Evolutionary conservation across 306 rosid species (phyloP), one percentile per base, ranked within the genome.

Genomic region (Benincasa hispida): DNA sequence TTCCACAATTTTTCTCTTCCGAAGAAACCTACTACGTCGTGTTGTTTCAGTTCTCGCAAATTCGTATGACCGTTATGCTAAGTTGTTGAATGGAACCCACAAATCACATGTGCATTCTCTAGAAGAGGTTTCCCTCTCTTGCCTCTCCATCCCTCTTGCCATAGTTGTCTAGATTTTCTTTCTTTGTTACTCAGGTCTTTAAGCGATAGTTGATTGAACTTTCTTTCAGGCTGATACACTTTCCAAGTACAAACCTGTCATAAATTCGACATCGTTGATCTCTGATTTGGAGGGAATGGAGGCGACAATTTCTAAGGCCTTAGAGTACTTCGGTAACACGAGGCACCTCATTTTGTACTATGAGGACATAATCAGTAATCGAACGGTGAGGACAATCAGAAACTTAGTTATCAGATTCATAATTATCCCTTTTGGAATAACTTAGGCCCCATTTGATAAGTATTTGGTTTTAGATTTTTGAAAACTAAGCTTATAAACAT

Each of bases 61-160:
- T 88, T 91, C 98, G 14, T 94, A 89, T 78, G 98, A 94, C 66
- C 91, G 96, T 55, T 74, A 86, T 67, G 98, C 98, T 25, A 94
- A 91, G 89, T 86, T 90, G 76, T 86, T 94, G 89, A 91, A 94
- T 69, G 98, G 96, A 82, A 90, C 95, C 75, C 98, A 94, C 78
- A 94, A 94, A 82, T 82, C 98, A 59, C 98, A 91, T 72, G 98
- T 94, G 42, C 98, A 91, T 88, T 84, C 97, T 14, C 81, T 77
- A 48, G 85, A 91, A 87, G 98, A 94, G 96, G 96, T 89, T 14
- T 75, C 74, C 83, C 72, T 66, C 68, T 73, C 78, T 78, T 60
- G 77, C 73, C 61, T 55, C 60, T 63, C 60, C 6, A 5, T 50
- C 55, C 2, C 55, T 41, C 59, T 27, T 22, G 27, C 39, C 22